Base-by-base conservation (phyloP, 2,329 filamentous ascomycete species). In the Drechslerella coelobrocha region DNA sequence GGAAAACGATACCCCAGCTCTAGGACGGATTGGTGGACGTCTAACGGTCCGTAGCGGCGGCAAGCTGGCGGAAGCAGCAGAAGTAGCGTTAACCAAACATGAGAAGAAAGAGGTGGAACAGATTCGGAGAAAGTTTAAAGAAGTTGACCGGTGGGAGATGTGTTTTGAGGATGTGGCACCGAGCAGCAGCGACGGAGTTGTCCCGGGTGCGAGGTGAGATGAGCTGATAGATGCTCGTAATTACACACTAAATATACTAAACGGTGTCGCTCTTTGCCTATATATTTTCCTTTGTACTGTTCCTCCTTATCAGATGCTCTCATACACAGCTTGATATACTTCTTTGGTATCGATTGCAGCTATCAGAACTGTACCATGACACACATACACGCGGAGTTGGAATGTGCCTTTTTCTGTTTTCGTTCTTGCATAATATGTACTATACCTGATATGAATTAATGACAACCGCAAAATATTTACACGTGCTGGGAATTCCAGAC, bases 81-180 rank as follows among this genome's bases (percentile, higher is more conserved):
- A 41, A 29, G 39, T 29, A n/a, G 45, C 24, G 8, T 31, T 73
- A 37, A 73, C 66, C 37, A 74, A 75, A 55, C 73, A 61, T 17
- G 73, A 75, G 43, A 75, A 72, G 72, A 75, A 73, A 59, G 75
- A 75, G 68, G 63, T 76, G 23, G 68, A 48, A 26, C 47, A 43
- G 37, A 65, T 72, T n/a, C 37, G 51, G 29, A 50, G 60, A 48
- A 63, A 72, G 54, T 72, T 72, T 34, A 53, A 12, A 19, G 68
- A 66, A 24, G 61, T 72, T 52, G 68, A 72, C 41, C 48, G 55
- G 10, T 72, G 68, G 68, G 68, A 72, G 41, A 27, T 72, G 27
- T 63, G 61, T 56, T 72, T 74, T 59, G 29, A 81, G 74, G 14
- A 76, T 74, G 19, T 78, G 75, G 43, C 48, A 5, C 50, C 55